A percentile compares a stretch with the other conserved stretches of the same genome.
These are phyloP conservation scores for Keithomyces neogunnii DNA, from an alignment of 2,329 filamentous ascomycete species.

Conservation along the genomic window DNA sequence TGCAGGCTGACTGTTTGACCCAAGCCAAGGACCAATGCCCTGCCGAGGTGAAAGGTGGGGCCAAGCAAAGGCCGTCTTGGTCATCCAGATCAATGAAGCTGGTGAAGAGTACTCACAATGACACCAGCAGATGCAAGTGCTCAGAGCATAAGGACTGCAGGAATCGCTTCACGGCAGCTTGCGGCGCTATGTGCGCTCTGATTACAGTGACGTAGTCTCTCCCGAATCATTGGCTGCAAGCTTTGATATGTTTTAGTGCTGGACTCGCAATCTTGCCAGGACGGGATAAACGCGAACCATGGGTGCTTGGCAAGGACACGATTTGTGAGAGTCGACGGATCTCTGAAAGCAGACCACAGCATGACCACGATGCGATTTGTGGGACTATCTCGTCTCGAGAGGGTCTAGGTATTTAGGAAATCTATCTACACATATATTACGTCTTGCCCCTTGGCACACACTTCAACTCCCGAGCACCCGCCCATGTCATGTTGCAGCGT, in stretches of 20 bases:
- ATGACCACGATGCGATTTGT: too few species aligned
- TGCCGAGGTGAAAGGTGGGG: neutral
- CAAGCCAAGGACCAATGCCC: neutral
- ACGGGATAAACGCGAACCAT: too few species aligned
- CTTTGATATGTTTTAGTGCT: too few species aligned
- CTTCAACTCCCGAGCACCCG: neutral
- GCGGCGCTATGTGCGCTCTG: constrained; percentile 1
- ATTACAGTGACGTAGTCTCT: neutral
- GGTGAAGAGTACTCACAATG: neutral
- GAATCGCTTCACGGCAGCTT: neutral
- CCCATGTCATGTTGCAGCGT: neutral
- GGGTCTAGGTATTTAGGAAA: neutral
- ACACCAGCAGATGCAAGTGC: neutral
- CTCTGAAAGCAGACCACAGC: too few species aligned
- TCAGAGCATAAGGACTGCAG: neutral
- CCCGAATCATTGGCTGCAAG: too few species aligned
- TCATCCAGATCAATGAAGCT: neutral
- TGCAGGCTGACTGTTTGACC: neutral
- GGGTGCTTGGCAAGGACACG: too few species aligned
- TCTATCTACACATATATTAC: neutral
- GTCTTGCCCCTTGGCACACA: neutral
- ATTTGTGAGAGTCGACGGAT: too few species aligned
- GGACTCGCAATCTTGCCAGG: too few species aligned
- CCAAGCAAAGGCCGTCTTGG: neutral
- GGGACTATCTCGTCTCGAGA: too few species aligned